Base-by-base conservation (phyloP, 768 basidiomycete species). In the Boletus coccyginus region DNA sequence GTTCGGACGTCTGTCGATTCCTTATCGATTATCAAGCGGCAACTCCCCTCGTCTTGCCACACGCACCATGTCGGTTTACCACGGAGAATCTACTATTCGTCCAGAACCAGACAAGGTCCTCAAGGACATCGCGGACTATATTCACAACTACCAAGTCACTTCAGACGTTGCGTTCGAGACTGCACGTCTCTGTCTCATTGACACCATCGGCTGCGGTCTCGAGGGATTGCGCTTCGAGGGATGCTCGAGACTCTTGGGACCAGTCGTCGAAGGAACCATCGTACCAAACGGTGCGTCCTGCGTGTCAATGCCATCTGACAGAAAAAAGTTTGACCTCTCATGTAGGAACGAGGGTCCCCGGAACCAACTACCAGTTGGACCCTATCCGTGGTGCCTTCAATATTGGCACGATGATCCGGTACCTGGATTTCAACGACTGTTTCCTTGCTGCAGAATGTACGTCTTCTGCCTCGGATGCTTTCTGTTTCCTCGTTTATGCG, bases 361-460 rank as follows among this genome's bases (percentile, higher is more conserved):
- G 92, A 14, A 94, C 92, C 11, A 86, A 85, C 70, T 94, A 86
- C 76, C 87, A 93, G 72, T 79, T 96, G 50, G 94, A 96, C 72
- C 94, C 94, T 59, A 84, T 95, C 60, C 90, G 93, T 36, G 94
- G 92, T 50, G 94, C 94, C 14, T 96, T 96, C 82, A 95, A 95
- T 72, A 96, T 96, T 62, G 94, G 93, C 45, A 92, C 94, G 43
- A 85, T 86, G 69, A 92, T 96, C 65, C 87, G 94, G 19, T 96
- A 94, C 92, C 81, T 96, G 56, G 92, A 94, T 71, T 94, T 90
- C 75, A 96, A 96, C 64, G 92, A 95, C 71, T 94, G 91, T 70
- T 96, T 90, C 79, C 81, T 96, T 57, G 94, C 94, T 49, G 93
- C 92, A 54, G 93, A 95, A 75, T 95, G 88, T 88, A 62, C 17